These are phyloP conservation scores for Aspergillus neoniger DNA, from an alignment of 2,329 filamentous ascomycete species.

Conservation along the genomic window DNA sequence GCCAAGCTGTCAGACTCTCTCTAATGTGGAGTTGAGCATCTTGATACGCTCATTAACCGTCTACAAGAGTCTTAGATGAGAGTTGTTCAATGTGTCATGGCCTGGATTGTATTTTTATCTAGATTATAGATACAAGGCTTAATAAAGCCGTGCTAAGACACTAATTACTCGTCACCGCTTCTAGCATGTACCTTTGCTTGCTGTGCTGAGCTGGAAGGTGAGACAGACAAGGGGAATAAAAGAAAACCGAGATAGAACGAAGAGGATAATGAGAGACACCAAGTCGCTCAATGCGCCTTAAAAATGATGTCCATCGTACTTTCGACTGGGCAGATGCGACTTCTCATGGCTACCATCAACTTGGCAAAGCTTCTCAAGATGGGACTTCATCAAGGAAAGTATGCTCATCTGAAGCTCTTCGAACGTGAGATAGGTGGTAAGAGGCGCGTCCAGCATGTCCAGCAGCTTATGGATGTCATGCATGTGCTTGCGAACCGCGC, in stretches of 20 bases:
- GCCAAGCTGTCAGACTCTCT: not conserved
- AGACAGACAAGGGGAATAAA: not conserved
- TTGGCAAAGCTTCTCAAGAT: conserved; percentile 27
- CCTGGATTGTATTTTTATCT: too few relatives aligned
- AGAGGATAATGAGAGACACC: not conserved
- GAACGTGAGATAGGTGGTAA: conserved; percentile 41
- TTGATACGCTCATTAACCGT: not conserved
- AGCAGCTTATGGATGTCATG: conserved; percentile 52
- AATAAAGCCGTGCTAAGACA: not conserved
- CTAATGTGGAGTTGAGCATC: not conserved
- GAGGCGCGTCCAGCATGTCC: conserved; percentile 51
- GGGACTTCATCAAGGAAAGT: conserved; percentile 35
- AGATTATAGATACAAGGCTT: not conserved
- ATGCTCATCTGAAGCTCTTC: conserved; percentile 40
- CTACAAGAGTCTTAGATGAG: too few relatives aligned
- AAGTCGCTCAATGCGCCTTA: not conserved
- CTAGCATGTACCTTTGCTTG: not conserved
- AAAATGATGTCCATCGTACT: not conserved
- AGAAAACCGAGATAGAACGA: not conserved
- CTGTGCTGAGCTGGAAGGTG: not conserved
- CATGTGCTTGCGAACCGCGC: conserved; percentile 52
- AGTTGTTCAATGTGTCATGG: too few relatives aligned
- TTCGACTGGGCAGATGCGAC: not conserved
- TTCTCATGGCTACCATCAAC: conserved; percentile 8
- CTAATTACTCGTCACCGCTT: not conserved